Evolutionary conservation across 805 yeast genomes (phyloP).

Genomic region (Schwanniomyces polymorphus): DNA sequence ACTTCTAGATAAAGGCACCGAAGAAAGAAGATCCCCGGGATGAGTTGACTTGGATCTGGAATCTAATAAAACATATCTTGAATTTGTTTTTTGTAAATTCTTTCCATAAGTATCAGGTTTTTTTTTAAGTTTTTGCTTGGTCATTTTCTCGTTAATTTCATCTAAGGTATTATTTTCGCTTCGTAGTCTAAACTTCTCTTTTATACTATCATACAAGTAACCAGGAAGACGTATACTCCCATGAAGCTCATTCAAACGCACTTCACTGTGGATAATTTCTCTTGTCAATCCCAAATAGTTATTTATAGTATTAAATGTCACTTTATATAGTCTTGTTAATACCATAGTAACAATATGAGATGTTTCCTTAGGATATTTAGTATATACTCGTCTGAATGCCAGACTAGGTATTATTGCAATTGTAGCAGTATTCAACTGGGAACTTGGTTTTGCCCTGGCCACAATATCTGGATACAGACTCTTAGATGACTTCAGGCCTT

Average conservation of each 20-base stretch:
- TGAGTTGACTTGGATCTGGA: constrained; percentile 56
- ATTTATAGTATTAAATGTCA: constrained; percentile 89
- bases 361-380: constrained; percentile 81
- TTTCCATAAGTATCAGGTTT: constrained; percentile 1
- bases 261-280: constrained; percentile 78
- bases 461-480: constrained; percentile 43
- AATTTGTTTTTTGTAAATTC: constrained; percentile 6
- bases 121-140: background rate
- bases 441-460: constrained; percentile 60
- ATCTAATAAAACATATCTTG: constrained; percentile 45
- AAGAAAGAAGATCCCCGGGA: constrained; percentile 85
- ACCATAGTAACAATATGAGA: constrained; percentile 95
- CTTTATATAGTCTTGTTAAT: constrained; percentile 79
- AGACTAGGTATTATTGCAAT: constrained; percentile 89
- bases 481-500: background rate
- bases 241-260: constrained; percentile 50
- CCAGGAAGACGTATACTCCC: constrained; percentile 43
- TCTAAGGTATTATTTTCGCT: background rate
- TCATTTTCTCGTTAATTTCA: background rate
- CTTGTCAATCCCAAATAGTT: constrained; percentile 80
- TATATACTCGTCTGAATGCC: constrained; percentile 71
- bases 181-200: constrained; percentile 35
- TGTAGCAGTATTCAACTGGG: constrained; percentile 51
- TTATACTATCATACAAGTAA: constrained; percentile 59
- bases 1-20: constrained; percentile 65